Evolutionary conservation across 129 eudicot genomes (phyloP).

Genomic region (Flaveria trinervia): DNA sequence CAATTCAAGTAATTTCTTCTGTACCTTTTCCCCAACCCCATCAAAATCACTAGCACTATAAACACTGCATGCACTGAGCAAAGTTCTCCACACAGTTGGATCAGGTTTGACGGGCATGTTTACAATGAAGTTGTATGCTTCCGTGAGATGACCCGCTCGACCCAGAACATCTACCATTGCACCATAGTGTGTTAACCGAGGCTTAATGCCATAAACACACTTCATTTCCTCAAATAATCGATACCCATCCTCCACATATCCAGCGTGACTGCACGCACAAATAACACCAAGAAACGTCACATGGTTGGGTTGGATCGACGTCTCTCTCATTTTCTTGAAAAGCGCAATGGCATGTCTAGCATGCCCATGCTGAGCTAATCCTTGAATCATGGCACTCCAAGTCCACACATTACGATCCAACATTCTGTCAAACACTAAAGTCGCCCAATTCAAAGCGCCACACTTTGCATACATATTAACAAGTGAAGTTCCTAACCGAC

Average conservation of each 20-base stretch:
- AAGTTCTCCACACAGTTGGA: constrained; percentile 64
- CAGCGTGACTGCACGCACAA: constrained; percentile 77
- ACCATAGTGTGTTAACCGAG: constrained; percentile 63
- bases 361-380: constrained; percentile 70
- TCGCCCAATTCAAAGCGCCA: constrained; percentile 51
- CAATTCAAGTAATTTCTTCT: constrained; percentile 45
- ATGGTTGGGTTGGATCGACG: constrained; percentile 49
- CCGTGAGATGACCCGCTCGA: constrained; percentile 57
- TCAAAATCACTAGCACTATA: constrained; percentile 44
- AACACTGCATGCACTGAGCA: constrained; percentile 60
- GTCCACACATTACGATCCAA: constrained; percentile 56
- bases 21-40: constrained; percentile 52
- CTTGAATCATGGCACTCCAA: constrained; percentile 77
- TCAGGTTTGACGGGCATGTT: constrained; percentile 60
- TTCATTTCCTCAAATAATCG: constrained; percentile 59
- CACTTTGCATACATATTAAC: constrained; percentile 77
- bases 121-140: constrained; percentile 57
- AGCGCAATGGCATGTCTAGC: constrained; percentile 46
- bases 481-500: constrained; percentile 64
- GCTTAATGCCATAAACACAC: constrained; percentile 50
- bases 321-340: constrained; percentile 49
- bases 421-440: constrained; percentile 50
- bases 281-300: constrained; percentile 77
- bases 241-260: constrained; percentile 58
- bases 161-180: constrained; percentile 78